Evolutionary conservation across 2,329 filamentous ascomycete species (phyloP), one percentile per base, ranked within the genome.

Genomic region (Dactylellina sp.): DNA sequence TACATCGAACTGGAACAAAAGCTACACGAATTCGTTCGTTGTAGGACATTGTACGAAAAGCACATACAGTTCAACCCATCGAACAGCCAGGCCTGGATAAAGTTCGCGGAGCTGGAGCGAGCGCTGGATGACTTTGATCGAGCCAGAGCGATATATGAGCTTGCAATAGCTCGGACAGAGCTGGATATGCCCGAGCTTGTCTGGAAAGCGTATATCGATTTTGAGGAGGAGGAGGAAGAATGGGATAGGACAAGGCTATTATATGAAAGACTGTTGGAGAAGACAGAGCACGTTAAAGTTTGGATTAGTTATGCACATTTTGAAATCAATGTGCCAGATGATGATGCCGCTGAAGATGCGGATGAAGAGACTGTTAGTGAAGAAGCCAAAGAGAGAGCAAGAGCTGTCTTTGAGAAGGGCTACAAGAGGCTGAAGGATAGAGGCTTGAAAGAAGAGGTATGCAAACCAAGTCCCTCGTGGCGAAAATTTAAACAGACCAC

Each of bases 251-350:
- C 93, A 2, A 86, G 95, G 53, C 83, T 84, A 2, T 84, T 99
- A 47, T 99, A 98, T 82, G 94, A 98, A 83, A 88, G 94, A 6
- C 86, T 99, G 11, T 86, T 99, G 46, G 85, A 92, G 79, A 97
- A 96, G 88, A 97, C 95, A n/a, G 90, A 95, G 79, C 95, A 99
- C 80, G 93, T 97, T 84, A 99, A 98, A 85, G 95, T 99, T 72
- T 99, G 95, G 95, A 96, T 95, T 81, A 94, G 91, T 81, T 99
- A 94, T 82, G 95, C 95, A n/a, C 91, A 96, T 81, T 98, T 99
- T 80, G 95, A 99, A 82, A 92, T 98, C 83, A 94, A 95, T 80
- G 89, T 97, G 0, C 92, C 93, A 47, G 93, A 96, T 66, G 86
- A 84, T 11, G 83, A 84, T 9, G 84, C 86, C 20, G 9, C 49